Conservation (phyloP, 345 rosid genomes). For the Salix udensis region DNA sequence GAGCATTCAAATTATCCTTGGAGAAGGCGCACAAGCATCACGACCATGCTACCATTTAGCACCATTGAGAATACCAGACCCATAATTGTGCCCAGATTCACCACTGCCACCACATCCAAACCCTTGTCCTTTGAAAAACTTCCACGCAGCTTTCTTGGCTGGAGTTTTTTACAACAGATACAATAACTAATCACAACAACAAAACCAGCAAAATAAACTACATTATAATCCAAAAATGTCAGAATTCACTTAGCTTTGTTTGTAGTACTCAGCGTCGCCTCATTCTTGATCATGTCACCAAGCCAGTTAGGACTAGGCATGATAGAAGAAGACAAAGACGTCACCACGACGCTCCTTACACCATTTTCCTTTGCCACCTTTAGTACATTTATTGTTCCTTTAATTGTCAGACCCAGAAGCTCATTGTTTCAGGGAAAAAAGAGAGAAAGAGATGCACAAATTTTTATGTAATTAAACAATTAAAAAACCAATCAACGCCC, state of each 20-base stretch:
- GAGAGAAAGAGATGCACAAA: background rate
- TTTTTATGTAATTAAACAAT: background rate
- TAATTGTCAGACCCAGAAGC: slow-evolving; percentile 79
- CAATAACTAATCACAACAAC: slow-evolving; percentile 53
- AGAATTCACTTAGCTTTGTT: slow-evolving; percentile 52
- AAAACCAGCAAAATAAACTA: background rate
- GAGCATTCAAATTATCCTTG: slow-evolving; percentile 31
- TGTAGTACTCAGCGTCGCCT: slow-evolving; percentile 57
- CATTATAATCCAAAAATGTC: background rate
- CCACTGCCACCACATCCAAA: slow-evolving; percentile 69
- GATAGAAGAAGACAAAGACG: too few species aligned
- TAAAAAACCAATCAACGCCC: background rate
- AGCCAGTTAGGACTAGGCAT: background rate
- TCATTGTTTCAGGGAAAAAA: slow-evolving; percentile 44
- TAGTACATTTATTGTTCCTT: slow-evolving; percentile 70
- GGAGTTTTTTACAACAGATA: slow-evolving; percentile 70
- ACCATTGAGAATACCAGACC: slow-evolving; percentile 74
- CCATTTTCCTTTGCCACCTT: slow-evolving; percentile 72
- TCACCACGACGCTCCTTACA: slow-evolving; percentile 36
- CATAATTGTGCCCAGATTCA: slow-evolving; percentile 93
- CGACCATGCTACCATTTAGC: slow-evolving; percentile 69
- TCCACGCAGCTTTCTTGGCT: slow-evolving; percentile 50
- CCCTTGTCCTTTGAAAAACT: slow-evolving; percentile 65
- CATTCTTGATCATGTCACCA: slow-evolving; percentile 50
- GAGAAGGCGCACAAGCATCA: slow-evolving; percentile 67